These are phyloP conservation scores for Botrytis galanthina DNA, from an alignment of 2,329 filamentous ascomycete genomes.

Conservation along the genomic window DNA sequence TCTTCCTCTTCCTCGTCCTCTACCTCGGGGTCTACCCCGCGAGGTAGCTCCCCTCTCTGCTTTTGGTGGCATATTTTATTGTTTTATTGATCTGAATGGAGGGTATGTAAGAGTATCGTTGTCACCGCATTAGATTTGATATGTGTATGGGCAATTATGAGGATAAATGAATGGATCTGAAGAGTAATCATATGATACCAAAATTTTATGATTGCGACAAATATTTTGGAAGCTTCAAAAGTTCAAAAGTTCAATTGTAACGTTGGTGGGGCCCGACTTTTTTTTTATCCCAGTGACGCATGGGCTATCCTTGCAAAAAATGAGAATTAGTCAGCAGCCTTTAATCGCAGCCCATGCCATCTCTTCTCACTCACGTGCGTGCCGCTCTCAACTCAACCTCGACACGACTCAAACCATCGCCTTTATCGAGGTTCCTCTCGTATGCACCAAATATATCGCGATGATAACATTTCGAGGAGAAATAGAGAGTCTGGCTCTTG, in stretches of 20 bases:
- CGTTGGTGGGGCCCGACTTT: constrained; percentile 1
- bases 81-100: neutral
- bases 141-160: neutral
- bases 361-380: neutral
- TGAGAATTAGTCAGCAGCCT: neutral
- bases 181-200: neutral
- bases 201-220: constrained; percentile 9
- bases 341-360: neutral
- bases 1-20: constrained; percentile 32
- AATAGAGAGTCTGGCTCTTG: too few relatives aligned
- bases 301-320: neutral
- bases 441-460: neutral
- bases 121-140: neutral
- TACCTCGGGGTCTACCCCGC: constrained; percentile 24
- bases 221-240: constrained; percentile 10
- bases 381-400: neutral
- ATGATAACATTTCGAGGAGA: neutral
- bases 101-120: neutral
- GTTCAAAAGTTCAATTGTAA: neutral
- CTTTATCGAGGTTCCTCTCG: neutral
- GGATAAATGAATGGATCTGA: neutral
- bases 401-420: neutral
- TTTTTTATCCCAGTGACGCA: neutral
- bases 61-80: constrained; percentile 34
- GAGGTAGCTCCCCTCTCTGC: constrained; percentile 24